These are phyloP conservation scores for Xylariaceae sp. DNA, from an alignment of 2,329 filamentous ascomycete species.

Conservation along the genomic window DNA sequence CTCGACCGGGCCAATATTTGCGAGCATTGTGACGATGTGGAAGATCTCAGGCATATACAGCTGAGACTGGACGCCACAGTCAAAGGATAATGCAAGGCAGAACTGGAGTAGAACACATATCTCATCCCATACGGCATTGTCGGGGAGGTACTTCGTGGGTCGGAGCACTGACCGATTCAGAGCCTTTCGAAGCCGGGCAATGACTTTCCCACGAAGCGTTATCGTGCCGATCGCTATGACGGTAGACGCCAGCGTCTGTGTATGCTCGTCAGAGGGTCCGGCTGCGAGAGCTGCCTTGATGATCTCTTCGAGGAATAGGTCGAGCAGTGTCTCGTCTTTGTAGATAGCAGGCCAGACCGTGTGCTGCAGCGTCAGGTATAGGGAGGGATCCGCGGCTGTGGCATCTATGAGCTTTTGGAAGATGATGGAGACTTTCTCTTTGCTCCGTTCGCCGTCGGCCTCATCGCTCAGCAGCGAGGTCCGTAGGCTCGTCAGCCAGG, in stretches of 20 bases:
- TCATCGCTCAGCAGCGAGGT: slow-evolving; percentile 55
- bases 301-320: slow-evolving; percentile 63
- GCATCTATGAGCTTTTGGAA: slow-evolving; percentile 64
- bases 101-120: slow-evolving; percentile 63
- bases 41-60: slow-evolving; percentile 65
- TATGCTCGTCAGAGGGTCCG: slow-evolving; percentile 52
- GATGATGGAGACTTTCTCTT: slow-evolving; percentile 58
- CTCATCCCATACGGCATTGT: slow-evolving; percentile 65
- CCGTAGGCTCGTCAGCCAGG: slow-evolving; percentile 59
- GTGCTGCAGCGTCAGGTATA: slow-evolving; percentile 58
- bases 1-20: slow-evolving; percentile 56
- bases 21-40: slow-evolving; percentile 65
- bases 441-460: slow-evolving; percentile 58
- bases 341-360: slow-evolving; percentile 60
- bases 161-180: slow-evolving; percentile 61
- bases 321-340: slow-evolving; percentile 58
- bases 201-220: slow-evolving; percentile 59
- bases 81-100: slow-evolving; percentile 61
- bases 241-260: slow-evolving; percentile 57
- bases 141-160: slow-evolving; percentile 59
- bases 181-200: slow-evolving; percentile 60
- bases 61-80: slow-evolving; percentile 62
- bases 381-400: slow-evolving; percentile 53
- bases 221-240: slow-evolving; percentile 59
- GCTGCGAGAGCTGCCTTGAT: slow-evolving; percentile 56